A percentile compares a stretch with the other conserved stretches of the same genome.
These are phyloP conservation scores for Tricholoma sp. DNA, from an alignment of 768 basidiomycete species.

Conservation along the genomic window DNA sequence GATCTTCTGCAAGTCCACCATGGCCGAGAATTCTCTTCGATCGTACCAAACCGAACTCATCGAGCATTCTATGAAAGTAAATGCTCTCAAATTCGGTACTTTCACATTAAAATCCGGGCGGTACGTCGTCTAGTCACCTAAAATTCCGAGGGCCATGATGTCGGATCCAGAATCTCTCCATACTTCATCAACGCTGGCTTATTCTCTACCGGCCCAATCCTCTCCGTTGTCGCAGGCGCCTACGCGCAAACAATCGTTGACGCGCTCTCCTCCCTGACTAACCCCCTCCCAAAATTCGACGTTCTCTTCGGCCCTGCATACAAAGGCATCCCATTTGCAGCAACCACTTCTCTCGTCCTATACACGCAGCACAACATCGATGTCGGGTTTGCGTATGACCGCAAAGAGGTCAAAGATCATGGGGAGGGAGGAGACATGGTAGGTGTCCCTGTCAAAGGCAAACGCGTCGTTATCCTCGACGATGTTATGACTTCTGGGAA, in stretches of 20 bases:
- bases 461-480: slow-evolving; percentile 85
- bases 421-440: slow-evolving; percentile 93
- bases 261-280: slow-evolving; percentile 30
- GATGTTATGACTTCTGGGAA: slow-evolving; percentile 95
- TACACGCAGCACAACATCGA: slow-evolving; percentile 54
- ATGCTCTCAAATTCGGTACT: slow-evolving; percentile 83
- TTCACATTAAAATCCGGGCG: slow-evolving; percentile 96
- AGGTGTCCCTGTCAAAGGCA: slow-evolving; percentile 76
- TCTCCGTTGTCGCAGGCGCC: slow-evolving; percentile 70
- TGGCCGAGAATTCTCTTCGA: slow-evolving; percentile 28
- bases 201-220: slow-evolving; percentile 77
- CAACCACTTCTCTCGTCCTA: slow-evolving; percentile 74
- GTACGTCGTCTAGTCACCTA: slow-evolving; percentile 38
- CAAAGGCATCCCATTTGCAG: slow-evolving; percentile 93
- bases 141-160: background rate
- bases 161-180: slow-evolving; percentile 63
- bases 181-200: slow-evolving; percentile 98
- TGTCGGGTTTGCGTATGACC: slow-evolving; percentile 86
- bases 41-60: slow-evolving; percentile 64
- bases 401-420: slow-evolving; percentile 95
- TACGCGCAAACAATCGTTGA: slow-evolving; percentile 77
- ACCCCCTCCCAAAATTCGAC: slow-evolving; percentile 51
- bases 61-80: slow-evolving; percentile 57
- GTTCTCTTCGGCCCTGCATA: slow-evolving; percentile 96
- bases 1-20: background rate